phyloP scores from a whole-genome alignment of 805 yeast species.

The Yarrowia yakushimensis region DNA sequence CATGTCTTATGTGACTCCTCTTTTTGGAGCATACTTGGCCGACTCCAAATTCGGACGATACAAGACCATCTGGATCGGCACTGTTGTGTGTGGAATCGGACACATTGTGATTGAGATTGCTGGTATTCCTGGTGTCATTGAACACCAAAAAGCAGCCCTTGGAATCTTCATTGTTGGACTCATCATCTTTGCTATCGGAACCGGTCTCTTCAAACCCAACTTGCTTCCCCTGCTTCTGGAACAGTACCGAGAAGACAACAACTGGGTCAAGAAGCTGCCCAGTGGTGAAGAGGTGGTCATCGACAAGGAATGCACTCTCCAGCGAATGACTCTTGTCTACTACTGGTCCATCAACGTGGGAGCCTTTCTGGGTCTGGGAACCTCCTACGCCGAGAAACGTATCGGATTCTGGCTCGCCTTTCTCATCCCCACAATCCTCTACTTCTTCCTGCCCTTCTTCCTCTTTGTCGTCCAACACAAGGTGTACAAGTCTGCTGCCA shows the following conservation, averaged over 20 bases:
- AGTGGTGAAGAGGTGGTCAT: neutral
- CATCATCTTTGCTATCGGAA: neutral
- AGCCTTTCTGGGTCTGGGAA: neutral
- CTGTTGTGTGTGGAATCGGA: neutral
- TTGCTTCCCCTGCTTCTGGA: neutral
- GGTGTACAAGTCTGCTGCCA: neutral
- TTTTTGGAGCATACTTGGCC: neutral
- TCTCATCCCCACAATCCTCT: neutral
- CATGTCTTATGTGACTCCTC: neutral
- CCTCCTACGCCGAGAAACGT: neutral
- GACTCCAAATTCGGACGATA: neutral
- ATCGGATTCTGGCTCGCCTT: neutral
- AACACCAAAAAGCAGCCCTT: neutral
- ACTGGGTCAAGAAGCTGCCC: conserved; percentile 1
- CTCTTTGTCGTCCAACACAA: neutral
- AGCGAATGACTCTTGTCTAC: neutral
- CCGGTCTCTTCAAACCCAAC: neutral
- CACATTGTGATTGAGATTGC: neutral
- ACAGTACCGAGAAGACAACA: neutral
- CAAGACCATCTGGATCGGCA: neutral
- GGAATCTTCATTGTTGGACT: neutral
- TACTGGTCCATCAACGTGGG: neutral
- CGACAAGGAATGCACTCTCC: neutral
- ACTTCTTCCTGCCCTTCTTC: neutral
- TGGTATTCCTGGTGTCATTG: neutral